Conservation (phyloP, 345 rosid genomes). For the Salix brachista region DNA sequence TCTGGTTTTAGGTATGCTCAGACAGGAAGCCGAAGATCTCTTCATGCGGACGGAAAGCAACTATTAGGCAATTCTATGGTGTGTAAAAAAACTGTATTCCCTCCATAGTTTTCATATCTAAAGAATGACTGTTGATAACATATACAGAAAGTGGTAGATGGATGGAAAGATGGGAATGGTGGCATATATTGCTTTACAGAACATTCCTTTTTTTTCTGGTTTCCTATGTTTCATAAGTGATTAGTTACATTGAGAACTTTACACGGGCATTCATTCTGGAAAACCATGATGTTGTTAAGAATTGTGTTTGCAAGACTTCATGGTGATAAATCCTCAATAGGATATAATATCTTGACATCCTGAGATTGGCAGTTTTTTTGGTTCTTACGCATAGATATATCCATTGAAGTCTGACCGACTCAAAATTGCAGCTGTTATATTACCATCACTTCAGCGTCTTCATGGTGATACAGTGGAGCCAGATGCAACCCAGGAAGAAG, state of each 20-base stretch:
- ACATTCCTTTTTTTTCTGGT: background rate
- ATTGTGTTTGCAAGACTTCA: background rate
- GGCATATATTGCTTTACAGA: background rate
- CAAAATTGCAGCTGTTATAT: slow-evolving; percentile 23
- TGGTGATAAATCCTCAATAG: background rate
- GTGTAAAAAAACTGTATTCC: background rate
- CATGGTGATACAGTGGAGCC: slow-evolving; percentile 15
- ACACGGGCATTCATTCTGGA: background rate
- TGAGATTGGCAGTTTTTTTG: background rate
- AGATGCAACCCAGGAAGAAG: slow-evolving; percentile 11
- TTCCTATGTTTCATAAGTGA: background rate
- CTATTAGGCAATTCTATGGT: slow-evolving; percentile 30
- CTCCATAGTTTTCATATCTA: background rate
- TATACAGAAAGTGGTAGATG: background rate
- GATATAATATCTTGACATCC: background rate
- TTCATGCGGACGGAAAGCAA: slow-evolving; percentile 22
- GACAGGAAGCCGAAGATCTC: slow-evolving; percentile 22
- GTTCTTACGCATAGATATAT: background rate
- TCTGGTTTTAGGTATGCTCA: slow-evolving; percentile 17
- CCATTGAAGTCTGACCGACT: background rate
- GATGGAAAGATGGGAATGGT: background rate
- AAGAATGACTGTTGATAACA: background rate
- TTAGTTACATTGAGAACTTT: background rate
- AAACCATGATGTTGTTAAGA: background rate
- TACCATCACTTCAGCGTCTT: slow-evolving; percentile 29